Conservation (phyloP, 805 yeast species). For the Hanseniaspora lindneri region DNA sequence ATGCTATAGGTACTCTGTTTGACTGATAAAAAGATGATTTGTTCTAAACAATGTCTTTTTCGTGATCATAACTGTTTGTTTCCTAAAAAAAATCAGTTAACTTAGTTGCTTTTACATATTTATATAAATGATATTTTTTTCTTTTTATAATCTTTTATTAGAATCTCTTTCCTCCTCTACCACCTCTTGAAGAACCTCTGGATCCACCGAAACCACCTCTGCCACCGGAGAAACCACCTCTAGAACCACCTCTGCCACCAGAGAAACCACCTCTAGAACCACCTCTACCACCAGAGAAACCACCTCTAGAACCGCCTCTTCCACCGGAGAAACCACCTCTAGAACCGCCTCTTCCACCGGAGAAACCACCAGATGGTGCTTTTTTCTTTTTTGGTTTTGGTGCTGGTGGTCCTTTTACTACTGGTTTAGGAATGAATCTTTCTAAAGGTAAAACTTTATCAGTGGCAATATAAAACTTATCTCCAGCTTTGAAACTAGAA, state of each 20-base stretch:
- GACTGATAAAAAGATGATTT: too few species aligned
- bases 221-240: slow-evolving; percentile 26
- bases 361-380: slow-evolving; percentile 40
- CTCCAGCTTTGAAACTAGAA: slow-evolving; percentile 83
- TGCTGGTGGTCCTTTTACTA: slow-evolving; percentile 71
- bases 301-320: slow-evolving; percentile 34
- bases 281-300: slow-evolving; percentile 31
- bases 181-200: slow-evolving; percentile 25
- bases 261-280: slow-evolving; percentile 28
- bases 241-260: slow-evolving; percentile 26
- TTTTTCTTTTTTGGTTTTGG: slow-evolving; percentile 55
- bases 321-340: slow-evolving; percentile 41
- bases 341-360: slow-evolving; percentile 33
- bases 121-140: neutral
- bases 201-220: slow-evolving; percentile 35
- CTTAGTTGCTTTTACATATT: neutral
- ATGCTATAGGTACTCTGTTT: slow-evolving; percentile 50
- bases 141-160: slow-evolving; percentile 1
- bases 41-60: too few species aligned
- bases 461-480: slow-evolving; percentile 87
- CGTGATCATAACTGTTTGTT: neutral
- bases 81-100: neutral
- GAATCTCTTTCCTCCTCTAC: slow-evolving; percentile 22
- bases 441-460: slow-evolving; percentile 93
- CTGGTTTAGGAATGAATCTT: slow-evolving; percentile 94